Base-by-base conservation (phyloP, 768 basidiomycete genomes). In the Porpolomopsis calyptriformis region DNA sequence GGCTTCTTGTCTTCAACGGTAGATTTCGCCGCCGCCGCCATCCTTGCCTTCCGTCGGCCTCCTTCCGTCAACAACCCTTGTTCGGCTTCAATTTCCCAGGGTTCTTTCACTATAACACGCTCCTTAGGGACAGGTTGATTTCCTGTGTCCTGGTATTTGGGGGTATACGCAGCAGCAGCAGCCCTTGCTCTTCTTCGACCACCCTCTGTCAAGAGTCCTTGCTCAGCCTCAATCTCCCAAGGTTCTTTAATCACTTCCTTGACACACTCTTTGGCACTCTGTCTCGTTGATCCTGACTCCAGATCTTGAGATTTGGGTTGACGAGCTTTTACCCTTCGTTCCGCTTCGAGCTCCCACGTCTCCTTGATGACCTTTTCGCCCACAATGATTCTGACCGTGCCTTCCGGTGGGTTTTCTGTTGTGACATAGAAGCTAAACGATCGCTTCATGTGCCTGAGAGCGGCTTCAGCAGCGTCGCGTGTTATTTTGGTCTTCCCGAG, bases 1-100 rank as follows among this genome's bases (percentile, higher is more conserved):
- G 46, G 24, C 1, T n/a, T 16, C 16, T 42, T 37, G 22, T 16
- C 2, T 16, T 12, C 46, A 12, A n/a, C 8, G 0, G 78, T 31
- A 12, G 25, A 22, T 37, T 16, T 18, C 18, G 60, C 55, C n/a
- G 71, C 69, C 14, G 74, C 76, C 4, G 65, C 67, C 0, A 79
- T 81, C 48, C 79, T 66, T 18, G 79, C 78, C 16, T 82, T 72
- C 27, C 84, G 66, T 52, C 72, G 75, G 14, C 79, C 83, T 16
- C 83, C 86, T 53, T 87, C 87, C 0, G 84, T 84, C 24, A 82
- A 56, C 40, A 87, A 57, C 1, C 83, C 84, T 49, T 79, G 79
- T 55, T 87, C 84, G 0, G 81, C 82, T 49, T 85, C 84, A 24
- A 83, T 70, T 52, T 88, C 86, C 85, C 85, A 87, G n/a, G 70